These are phyloP conservation scores for Calophaca sinica DNA, from an alignment of 306 rosid genomes.

Conservation along the genomic window DNA sequence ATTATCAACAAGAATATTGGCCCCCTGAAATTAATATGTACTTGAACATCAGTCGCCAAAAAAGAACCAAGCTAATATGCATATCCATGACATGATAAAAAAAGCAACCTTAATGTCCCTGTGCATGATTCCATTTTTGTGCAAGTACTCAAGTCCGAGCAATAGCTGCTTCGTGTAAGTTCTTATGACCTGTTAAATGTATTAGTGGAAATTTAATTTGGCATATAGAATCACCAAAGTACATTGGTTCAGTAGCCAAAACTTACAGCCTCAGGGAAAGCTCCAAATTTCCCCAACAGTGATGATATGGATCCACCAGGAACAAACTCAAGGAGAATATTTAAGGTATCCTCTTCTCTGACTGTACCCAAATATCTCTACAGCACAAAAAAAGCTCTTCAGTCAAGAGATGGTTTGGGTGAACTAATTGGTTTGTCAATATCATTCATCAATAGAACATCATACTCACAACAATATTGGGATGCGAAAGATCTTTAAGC, in stretches of 20 bases:
- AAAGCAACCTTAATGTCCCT: constrained; percentile 89
- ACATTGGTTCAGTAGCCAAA: constrained; percentile 37
- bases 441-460: constrained; percentile 45
- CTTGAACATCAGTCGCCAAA: constrained; percentile 34
- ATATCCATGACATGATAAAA: constrained; percentile 30
- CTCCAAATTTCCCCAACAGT: constrained; percentile 95
- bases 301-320: constrained; percentile 99
- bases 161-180: constrained; percentile 89
- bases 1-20: constrained; percentile 98
- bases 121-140: constrained; percentile 97
- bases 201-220: constrained; percentile 42
- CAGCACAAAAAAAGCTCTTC: constrained; percentile 43
- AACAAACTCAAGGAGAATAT: constrained; percentile 95
- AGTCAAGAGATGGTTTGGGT: constrained; percentile 42
- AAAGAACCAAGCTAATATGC: constrained; percentile 27
- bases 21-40: constrained; percentile 76
- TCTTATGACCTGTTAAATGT: constrained; percentile 78
- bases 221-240: constrained; percentile 27
- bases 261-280: constrained; percentile 99
- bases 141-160: constrained; percentile 91
- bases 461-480: constrained; percentile 94
- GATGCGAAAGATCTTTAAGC: constrained; percentile 92
- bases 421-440: constrained; percentile 27
- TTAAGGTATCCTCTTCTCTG: constrained; percentile 89
- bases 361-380: constrained; percentile 98